Percentiles rank a stretch among this genome's conserved stretches.
These are phyloP conservation scores for Picea abies DNA, from an alignment of 83 land plant genomes.

Conservation along the genomic window DNA sequence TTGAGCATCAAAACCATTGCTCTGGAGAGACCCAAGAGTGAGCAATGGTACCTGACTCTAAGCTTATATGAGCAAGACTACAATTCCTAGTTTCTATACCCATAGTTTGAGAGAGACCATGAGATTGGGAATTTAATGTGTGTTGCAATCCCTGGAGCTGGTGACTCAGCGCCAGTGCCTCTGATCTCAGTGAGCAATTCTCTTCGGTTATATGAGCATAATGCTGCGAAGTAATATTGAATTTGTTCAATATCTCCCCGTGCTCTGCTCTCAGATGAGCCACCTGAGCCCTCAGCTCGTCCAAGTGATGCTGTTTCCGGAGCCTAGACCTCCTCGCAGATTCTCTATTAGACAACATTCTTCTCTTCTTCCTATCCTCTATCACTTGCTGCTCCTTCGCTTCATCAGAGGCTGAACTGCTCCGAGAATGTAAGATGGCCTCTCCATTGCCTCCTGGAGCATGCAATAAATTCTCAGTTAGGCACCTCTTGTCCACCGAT, in stretches of 20 bases:
- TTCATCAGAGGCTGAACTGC: conserved; percentile 36
- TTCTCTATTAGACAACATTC: conserved; percentile 48
- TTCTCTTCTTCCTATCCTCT: conserved; percentile 37
- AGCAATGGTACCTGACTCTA: neutral
- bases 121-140: neutral
- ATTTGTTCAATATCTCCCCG: conserved; percentile 31
- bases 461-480: neutral
- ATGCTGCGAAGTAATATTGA: conserved; percentile 21
- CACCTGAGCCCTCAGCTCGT: conserved; percentile 43
- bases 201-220: conserved; percentile 28
- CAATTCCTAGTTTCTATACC: neutral
- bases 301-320: conserved; percentile 36
- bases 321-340: conserved; percentile 32
- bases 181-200: conserved; percentile 22
- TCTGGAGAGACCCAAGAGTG: neutral
- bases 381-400: conserved; percentile 35
- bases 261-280: conserved; percentile 28
- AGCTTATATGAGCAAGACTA: neutral
- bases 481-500: neutral
- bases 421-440: neutral
- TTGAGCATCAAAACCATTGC: neutral
- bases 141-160: conserved; percentile 18
- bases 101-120: neutral
- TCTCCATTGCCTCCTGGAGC: neutral
- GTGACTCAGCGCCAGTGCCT: conserved; percentile 23